Conservation (phyloP, 2,329 filamentous ascomycete genomes). For the Nigrospora osmanthi region DNA sequence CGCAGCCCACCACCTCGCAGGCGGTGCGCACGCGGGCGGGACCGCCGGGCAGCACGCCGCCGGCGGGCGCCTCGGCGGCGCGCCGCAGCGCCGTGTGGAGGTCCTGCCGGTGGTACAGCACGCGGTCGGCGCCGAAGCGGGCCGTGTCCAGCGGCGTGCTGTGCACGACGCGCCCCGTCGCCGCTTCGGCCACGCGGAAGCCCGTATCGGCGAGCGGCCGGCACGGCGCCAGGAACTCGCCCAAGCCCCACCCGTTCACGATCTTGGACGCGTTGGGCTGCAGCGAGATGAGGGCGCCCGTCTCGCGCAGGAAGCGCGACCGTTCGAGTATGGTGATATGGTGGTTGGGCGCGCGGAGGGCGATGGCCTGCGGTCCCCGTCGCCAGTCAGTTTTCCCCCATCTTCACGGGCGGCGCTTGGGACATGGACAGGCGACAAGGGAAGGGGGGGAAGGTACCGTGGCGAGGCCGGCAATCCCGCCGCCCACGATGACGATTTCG, state of each 20-base stretch:
- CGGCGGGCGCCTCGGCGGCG: slow-evolving; percentile 8
- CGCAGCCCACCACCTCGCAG: slow-evolving; percentile 25
- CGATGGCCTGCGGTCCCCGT: slow-evolving; percentile 19
- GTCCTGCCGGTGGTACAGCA: slow-evolving; percentile 33
- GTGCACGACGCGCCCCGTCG: slow-evolving; percentile 13
- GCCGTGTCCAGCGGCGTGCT: slow-evolving; percentile 20
- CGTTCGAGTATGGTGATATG: slow-evolving; percentile 14
- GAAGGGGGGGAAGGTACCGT: slow-evolving; percentile 8
- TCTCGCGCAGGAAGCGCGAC: slow-evolving; percentile 22
- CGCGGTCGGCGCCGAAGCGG: slow-evolving; percentile 27
- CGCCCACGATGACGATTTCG: slow-evolving; percentile 10
- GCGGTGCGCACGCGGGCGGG: slow-evolving; percentile 18
- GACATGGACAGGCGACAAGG: not conserved
- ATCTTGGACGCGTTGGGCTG: slow-evolving; percentile 32
- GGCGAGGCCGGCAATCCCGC: slow-evolving; percentile 19
- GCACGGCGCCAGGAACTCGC: slow-evolving; percentile 15
- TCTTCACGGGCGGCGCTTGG: not conserved
- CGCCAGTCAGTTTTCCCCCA: not conserved
- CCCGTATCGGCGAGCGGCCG: slow-evolving; percentile 24
- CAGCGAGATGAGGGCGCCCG: slow-evolving; percentile 30
- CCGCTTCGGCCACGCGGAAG: slow-evolving; percentile 21
- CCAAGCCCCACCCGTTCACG: slow-evolving; percentile 20
- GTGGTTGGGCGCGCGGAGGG: slow-evolving; percentile 20
- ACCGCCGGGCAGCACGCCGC: slow-evolving; percentile 9
- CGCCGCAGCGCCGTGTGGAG: slow-evolving; percentile 21